Conservation (phyloP, 495 filamentous ascomycete genomes). For the Penicillium samsonianum region DNA sequence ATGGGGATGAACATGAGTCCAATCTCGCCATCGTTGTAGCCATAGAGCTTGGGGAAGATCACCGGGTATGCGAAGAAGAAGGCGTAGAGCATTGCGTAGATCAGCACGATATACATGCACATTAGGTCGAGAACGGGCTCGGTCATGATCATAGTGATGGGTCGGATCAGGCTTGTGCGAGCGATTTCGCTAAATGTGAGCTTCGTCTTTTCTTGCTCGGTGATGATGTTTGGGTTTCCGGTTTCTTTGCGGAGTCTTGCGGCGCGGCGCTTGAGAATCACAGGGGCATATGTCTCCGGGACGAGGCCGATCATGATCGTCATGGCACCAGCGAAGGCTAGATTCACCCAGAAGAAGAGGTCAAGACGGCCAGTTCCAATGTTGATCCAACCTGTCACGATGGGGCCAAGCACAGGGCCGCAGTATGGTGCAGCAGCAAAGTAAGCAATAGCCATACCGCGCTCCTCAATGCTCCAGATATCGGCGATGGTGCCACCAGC, state of each 20-base stretch:
- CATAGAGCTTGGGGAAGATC: conserved; percentile 59
- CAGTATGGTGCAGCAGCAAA: conserved; percentile 57
- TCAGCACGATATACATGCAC: conserved; percentile 66
- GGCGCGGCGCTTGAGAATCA: conserved; percentile 60
- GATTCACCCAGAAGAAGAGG: conserved; percentile 51
- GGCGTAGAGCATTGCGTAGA: conserved; percentile 71
- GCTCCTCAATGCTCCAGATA: conserved; percentile 58
- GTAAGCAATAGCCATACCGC: conserved; percentile 60
- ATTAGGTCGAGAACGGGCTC: conserved; percentile 59
- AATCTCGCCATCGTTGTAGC: conserved; percentile 38
- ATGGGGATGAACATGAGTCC: conserved; percentile 40
- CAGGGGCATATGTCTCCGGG: conserved; percentile 64
- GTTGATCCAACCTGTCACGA: conserved; percentile 58
- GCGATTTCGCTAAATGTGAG: conserved; percentile 42
- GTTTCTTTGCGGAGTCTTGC: conserved; percentile 56
- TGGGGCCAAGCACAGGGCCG: conserved; percentile 59
- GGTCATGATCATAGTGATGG: conserved; percentile 43
- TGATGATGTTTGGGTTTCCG: conserved; percentile 56
- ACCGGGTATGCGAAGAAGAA: conserved; percentile 72
- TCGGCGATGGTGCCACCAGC: conserved; percentile 63
- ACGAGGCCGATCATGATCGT: conserved; percentile 50
- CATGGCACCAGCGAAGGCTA: conserved; percentile 46
- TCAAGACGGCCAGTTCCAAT: conserved; percentile 55
- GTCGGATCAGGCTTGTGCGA: conserved; percentile 46
- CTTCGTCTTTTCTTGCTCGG: conserved; percentile 44